Conservation (phyloP, 768 basidiomycete species). For the Myochromella boudieri region DNA sequence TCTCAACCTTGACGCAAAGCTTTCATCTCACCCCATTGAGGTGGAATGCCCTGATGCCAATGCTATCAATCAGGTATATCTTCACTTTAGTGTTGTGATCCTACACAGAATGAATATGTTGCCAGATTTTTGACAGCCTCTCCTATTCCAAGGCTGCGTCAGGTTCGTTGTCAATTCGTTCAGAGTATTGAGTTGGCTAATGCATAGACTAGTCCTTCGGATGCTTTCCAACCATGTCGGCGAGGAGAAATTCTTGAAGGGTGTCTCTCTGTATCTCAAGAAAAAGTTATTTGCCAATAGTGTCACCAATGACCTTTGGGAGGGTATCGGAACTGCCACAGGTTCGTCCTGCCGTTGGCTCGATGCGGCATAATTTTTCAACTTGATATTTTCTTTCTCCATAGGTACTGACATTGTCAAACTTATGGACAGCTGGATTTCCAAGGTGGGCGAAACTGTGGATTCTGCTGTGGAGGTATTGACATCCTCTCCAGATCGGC, state of each 20-base stretch:
- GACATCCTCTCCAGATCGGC: slow-evolving; percentile 43
- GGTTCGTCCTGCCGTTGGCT: slow-evolving; percentile 29
- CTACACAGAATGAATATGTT: background rate
- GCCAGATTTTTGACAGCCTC: slow-evolving; percentile 83
- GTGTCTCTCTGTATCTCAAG: slow-evolving; percentile 91
- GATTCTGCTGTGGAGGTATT: slow-evolving; percentile 1
- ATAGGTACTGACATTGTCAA: slow-evolving; percentile 65
- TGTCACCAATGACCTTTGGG: slow-evolving; percentile 84
- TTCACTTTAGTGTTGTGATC: background rate
- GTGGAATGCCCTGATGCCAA: slow-evolving; percentile 87
- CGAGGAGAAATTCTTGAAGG: slow-evolving; percentile 83
- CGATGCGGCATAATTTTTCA: background rate
- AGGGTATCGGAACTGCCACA: slow-evolving; percentile 76
- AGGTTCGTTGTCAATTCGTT: slow-evolving; percentile 37
- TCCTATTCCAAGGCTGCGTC: slow-evolving; percentile 86
- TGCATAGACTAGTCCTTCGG: slow-evolving; percentile 64
- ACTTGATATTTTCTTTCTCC: background rate
- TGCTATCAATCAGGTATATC: slow-evolving; percentile 69
- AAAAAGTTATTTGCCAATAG: slow-evolving; percentile 83
- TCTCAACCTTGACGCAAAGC: slow-evolving; percentile 77
- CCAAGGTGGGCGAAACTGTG: slow-evolving; percentile 47
- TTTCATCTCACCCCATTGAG: slow-evolving; percentile 91
- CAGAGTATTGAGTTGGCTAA: background rate
- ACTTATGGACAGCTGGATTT: slow-evolving; percentile 92
- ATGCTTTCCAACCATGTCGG: slow-evolving; percentile 92